Conservation (phyloP, 495 filamentous ascomycete genomes). For the Letharia lupina region DNA sequence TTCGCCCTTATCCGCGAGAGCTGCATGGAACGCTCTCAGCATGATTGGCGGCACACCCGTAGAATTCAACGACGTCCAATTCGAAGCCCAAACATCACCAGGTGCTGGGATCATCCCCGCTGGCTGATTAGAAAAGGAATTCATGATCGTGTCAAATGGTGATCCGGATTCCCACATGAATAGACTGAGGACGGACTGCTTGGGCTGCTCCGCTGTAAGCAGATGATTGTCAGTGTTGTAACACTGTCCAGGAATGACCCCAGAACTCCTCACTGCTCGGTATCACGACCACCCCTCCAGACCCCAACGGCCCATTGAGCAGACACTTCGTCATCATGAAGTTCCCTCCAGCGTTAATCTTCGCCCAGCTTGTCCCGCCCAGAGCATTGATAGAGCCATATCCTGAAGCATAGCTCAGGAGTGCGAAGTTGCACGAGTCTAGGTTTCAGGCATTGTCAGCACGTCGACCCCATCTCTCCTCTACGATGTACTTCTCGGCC, state of each 20-base stretch:
- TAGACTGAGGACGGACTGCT: slow-evolving; percentile 2
- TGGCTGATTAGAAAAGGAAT: slow-evolving; percentile 5
- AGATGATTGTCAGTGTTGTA: background rate
- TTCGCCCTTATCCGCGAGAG: background rate
- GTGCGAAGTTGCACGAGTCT: slow-evolving; percentile 14
- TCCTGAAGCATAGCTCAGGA: slow-evolving; percentile 1
- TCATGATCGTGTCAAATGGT: background rate
- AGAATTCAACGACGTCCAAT: background rate
- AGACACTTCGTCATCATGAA: slow-evolving; percentile 7
- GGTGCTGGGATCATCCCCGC: slow-evolving; percentile 6
- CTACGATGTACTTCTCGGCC: background rate
- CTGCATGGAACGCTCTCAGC: background rate
- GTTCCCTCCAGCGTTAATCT: background rate
- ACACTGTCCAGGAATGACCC: background rate
- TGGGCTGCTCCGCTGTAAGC: background rate
- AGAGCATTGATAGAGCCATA: background rate
- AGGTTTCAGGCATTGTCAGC: background rate
- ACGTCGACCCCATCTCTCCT: background rate
- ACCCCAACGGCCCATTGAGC: background rate
- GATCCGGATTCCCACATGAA: slow-evolving; percentile 13
- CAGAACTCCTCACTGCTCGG: background rate
- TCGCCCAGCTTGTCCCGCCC: slow-evolving; percentile 7
- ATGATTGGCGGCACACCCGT: background rate
- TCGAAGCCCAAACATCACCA: background rate
- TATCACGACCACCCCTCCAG: slow-evolving; percentile 11